These are phyloP conservation scores for Penicillium pulvis DNA, from an alignment of 495 filamentous ascomycete genomes.

Conservation along the genomic window DNA sequence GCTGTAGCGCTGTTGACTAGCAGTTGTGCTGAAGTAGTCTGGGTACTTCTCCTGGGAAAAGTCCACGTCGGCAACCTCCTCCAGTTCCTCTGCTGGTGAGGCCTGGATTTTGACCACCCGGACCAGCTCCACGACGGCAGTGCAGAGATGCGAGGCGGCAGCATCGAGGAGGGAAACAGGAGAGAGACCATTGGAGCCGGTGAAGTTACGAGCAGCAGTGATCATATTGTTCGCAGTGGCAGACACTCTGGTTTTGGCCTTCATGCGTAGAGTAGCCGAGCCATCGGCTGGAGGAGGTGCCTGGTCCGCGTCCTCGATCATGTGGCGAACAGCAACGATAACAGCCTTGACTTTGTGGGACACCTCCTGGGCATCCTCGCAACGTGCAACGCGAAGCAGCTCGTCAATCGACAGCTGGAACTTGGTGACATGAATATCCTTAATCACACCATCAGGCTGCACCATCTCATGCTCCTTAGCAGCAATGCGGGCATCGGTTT, in stretches of 20 bases:
- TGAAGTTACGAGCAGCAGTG: slow-evolving; percentile 90
- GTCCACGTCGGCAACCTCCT: slow-evolving; percentile 65
- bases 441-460: slow-evolving; percentile 73
- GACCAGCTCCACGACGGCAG: slow-evolving; percentile 81
- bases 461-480: slow-evolving; percentile 72
- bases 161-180: slow-evolving; percentile 95
- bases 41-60: slow-evolving; percentile 47
- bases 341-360: slow-evolving; percentile 82
- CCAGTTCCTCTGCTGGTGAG: slow-evolving; percentile 70
- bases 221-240: slow-evolving; percentile 95
- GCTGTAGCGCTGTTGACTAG: slow-evolving; percentile 49
- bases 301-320: slow-evolving; percentile 76
- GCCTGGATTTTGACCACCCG: slow-evolving; percentile 80
- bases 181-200: slow-evolving; percentile 76
- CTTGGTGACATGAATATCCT: slow-evolving; percentile 89
- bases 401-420: slow-evolving; percentile 97
- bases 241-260: slow-evolving; percentile 77
- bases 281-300: slow-evolving; percentile 44
- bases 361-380: slow-evolving; percentile 68
- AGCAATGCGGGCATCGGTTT: slow-evolving; percentile 62
- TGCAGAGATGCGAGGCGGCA: slow-evolving; percentile 87
- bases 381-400: slow-evolving; percentile 74
- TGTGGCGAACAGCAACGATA: slow-evolving; percentile 73
- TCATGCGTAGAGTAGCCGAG: slow-evolving; percentile 51
- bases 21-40: slow-evolving; percentile 50